Evolutionary conservation across 768 basidiomycete species (phyloP), one percentile per base, ranked within the genome.

Genomic region (Xerocomus spinulosus): DNA sequence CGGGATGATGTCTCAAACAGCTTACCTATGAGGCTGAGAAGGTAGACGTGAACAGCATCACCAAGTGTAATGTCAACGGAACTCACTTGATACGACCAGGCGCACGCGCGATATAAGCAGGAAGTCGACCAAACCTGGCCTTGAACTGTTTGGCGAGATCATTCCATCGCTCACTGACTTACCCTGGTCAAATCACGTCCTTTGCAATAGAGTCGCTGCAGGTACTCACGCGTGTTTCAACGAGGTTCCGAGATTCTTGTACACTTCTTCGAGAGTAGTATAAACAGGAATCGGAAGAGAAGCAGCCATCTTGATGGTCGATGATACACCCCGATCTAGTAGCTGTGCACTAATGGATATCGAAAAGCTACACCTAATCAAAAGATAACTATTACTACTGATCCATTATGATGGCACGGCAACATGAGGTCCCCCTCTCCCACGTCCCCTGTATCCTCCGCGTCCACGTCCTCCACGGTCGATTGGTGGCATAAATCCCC

Each of bases 81-180:
- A n/a, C n/a, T n/a, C 56, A 87, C 87, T 92, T 91, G 40, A 92
- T 82, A 51, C 88, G 77, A 7, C 89, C 89, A 1, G 88, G 89
- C 5, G 89, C 87, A 58, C 87, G 72, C 7, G 79, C 78, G 56
- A 91, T 86, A 54, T 83, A 83, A 5, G 77, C 70, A 12, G 88
- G 86, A 44, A 77, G 79, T 51, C 73, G 72, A 5, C 84, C 84
- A 54, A 86, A 90, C 48, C 80, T 74, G 45, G 61, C 68, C 57
- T 76, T 70, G 62, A 87, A 91, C 57, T 85, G 76, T 21, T 74
- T 69, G 2, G 74, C 73, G 30, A 90, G 77, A 24, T 73, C 66
- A 54, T 80, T 73, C 83, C 83, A 89, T 36, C 83, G 74, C 39
- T 68, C 67, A 17, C 73, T 77, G 41, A 4, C n/a, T n/a, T n/a